Percentiles rank a stretch among this genome's conserved stretches.
These are phyloP conservation scores for Vanderwaltozyma polyspora DNA, from an alignment of 805 yeast genomes.

Conservation along the genomic window DNA sequence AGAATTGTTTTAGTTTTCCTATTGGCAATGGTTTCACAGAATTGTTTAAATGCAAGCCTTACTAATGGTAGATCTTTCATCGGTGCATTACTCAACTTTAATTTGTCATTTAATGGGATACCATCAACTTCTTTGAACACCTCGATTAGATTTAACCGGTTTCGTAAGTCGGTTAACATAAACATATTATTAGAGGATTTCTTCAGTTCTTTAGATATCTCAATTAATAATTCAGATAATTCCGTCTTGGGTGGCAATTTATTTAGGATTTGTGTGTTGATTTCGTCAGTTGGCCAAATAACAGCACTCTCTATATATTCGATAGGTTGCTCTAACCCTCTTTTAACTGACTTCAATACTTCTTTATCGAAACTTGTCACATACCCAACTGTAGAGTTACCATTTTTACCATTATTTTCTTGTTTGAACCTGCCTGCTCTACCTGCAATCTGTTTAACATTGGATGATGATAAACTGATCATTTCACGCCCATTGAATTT, in stretches of 20 bases:
- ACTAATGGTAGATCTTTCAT: constrained; percentile 32
- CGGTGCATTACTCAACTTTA: constrained; percentile 54
- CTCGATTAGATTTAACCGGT: constrained; percentile 31
- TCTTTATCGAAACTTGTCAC: constrained; percentile 41
- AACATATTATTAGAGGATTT: constrained; percentile 14
- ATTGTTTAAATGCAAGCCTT: constrained; percentile 34
- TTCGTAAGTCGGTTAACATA: constrained; percentile 19
- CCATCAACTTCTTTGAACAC: constrained; percentile 34
- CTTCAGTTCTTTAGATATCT: constrained; percentile 30
- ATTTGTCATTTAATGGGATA: constrained; percentile 45
- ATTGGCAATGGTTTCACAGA: constrained; percentile 44
- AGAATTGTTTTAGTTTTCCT: constrained; percentile 45
- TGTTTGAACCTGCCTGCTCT: constrained; percentile 76
- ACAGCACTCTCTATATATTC: constrained; percentile 47
- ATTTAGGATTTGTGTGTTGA: constrained; percentile 58
- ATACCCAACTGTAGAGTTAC: constrained; percentile 34
- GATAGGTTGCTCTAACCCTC: constrained; percentile 41
- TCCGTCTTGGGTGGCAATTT: constrained; percentile 43
- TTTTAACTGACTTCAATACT: constrained; percentile 36
- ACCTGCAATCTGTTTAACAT: constrained; percentile 88
- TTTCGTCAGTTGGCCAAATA: constrained; percentile 68
- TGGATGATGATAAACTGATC: constrained; percentile 44
- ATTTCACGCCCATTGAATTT: constrained; percentile 61
- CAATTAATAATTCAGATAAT: constrained; percentile 35
- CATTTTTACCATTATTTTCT: constrained; percentile 2